Percentiles rank a stretch among this genome's conserved stretches.
Evolutionary conservation across 1,284 basidiomycete species (phyloP).

Genomic region (Rhodotorula sp.): DNA sequence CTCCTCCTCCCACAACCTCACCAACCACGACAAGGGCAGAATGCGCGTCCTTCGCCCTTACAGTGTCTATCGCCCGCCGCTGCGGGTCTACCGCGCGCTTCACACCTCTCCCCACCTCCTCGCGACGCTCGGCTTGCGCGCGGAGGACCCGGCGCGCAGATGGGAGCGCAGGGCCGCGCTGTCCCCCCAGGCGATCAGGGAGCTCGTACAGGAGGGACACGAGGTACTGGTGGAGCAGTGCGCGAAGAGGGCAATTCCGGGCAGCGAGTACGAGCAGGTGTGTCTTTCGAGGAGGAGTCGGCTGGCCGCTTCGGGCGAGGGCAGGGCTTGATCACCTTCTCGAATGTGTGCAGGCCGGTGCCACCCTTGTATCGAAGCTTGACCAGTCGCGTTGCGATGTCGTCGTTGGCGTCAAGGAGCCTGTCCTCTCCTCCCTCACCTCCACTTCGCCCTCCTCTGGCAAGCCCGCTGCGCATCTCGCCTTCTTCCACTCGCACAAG

Average conservation of each 20-base stretch:
- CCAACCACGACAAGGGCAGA: too few species aligned
- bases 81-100: not conserved
- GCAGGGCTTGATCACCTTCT: not conserved
- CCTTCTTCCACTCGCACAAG: slow-evolving; percentile 90
- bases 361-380: slow-evolving; percentile 63
- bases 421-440: slow-evolving; percentile 44
- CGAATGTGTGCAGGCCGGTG: slow-evolving; percentile 65
- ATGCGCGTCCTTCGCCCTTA: too few species aligned
- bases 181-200: slow-evolving; percentile 69
- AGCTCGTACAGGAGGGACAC: slow-evolving; percentile 61
- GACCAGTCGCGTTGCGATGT: slow-evolving; percentile 57
- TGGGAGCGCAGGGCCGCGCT: slow-evolving; percentile 87
- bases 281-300: slow-evolving; percentile 33
- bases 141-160: slow-evolving; percentile 74
- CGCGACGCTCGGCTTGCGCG: slow-evolving; percentile 62
- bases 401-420: slow-evolving; percentile 84
- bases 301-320: too few species aligned
- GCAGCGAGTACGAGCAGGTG: slow-evolving; percentile 68
- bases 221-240: slow-evolving; percentile 74
- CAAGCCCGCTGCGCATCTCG: slow-evolving; percentile 64
- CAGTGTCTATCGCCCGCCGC: not conserved
- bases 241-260: slow-evolving; percentile 69
- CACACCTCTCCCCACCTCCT: not conserved
- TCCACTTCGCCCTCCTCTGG: slow-evolving; percentile 54
- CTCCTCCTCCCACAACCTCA: too few species aligned